Percentiles rank a stretch among this genome's conserved stretches.
Conservation (phyloP, 2,329 filamentous ascomycete genomes). For the Coniella vitis region DNA sequence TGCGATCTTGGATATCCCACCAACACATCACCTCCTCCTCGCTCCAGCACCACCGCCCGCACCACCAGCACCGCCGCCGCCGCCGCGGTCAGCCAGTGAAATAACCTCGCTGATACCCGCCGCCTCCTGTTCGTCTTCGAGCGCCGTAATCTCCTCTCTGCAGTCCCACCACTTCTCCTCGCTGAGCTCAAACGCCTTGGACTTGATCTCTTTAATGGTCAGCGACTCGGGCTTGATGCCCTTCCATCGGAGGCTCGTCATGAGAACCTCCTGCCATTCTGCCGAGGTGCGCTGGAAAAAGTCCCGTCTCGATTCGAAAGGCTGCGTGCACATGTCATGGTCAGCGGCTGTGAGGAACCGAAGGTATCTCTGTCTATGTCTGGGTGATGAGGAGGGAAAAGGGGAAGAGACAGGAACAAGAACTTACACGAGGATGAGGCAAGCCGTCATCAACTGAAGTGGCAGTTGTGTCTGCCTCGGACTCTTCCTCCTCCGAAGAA, state of each 20-base stretch:
- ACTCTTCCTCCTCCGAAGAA: slow-evolving; percentile 37
- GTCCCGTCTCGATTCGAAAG: slow-evolving; percentile 84
- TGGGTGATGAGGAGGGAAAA: too few species aligned
- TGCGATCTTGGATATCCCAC: too few species aligned
- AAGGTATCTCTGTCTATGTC: too few species aligned
- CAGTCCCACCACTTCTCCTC: slow-evolving; percentile 99
- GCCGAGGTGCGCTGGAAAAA: slow-evolving; percentile 85
- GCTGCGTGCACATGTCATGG: too few species aligned
- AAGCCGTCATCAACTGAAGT: slow-evolving; percentile 64
- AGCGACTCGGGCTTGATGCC: slow-evolving; percentile 60
- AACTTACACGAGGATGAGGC: slow-evolving; percentile 57
- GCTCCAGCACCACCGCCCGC: slow-evolving; percentile 20
- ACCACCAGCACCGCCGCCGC: slow-evolving; percentile 43
- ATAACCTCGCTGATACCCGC: slow-evolving; percentile 94
- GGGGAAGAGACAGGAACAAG: neutral
- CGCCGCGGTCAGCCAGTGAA: slow-evolving; percentile 65
- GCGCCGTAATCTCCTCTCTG: slow-evolving; percentile 80
- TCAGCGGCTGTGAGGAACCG: too few species aligned
- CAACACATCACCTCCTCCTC: slow-evolving; percentile 16
- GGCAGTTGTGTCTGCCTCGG: slow-evolving; percentile 36
- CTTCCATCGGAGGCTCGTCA: slow-evolving; percentile 67
- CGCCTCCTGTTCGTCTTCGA: slow-evolving; percentile 95
- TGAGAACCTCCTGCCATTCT: slow-evolving; percentile 83
- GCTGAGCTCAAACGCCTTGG: slow-evolving; percentile 80
- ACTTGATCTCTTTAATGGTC: slow-evolving; percentile 84